Evolutionary conservation across 768 basidiomycete genomes (phyloP).

Genomic region (Trametes punicea): DNA sequence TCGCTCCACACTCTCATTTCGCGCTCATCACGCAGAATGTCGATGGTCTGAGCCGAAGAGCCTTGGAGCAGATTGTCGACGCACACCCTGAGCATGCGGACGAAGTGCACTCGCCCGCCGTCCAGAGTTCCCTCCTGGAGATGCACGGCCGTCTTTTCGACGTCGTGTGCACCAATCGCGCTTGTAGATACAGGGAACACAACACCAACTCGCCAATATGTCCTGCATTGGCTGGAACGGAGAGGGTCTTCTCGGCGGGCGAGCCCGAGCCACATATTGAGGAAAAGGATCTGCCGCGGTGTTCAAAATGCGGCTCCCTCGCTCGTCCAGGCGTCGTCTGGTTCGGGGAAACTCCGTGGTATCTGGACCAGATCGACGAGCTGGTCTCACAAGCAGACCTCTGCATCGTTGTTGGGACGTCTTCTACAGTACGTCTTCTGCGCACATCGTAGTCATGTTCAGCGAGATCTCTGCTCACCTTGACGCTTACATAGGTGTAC

Average conservation of each 20-base stretch:
- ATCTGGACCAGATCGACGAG: constrained; percentile 29
- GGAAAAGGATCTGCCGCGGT: constrained; percentile 29
- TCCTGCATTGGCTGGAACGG: constrained; percentile 22
- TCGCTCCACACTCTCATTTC: constrained; percentile 44
- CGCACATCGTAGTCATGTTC: background rate
- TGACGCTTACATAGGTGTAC: too few species aligned
- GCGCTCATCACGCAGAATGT: constrained; percentile 60
- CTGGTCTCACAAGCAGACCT: constrained; percentile 32
- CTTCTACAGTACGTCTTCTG: constrained; percentile 32
- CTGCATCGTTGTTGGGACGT: constrained; percentile 39
- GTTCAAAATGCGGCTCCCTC: constrained; percentile 31
- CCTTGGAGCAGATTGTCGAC: constrained; percentile 31
- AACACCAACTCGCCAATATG: constrained; percentile 29
- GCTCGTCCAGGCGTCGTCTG: constrained; percentile 41
- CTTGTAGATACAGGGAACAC: constrained; percentile 40
- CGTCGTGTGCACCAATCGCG: constrained; percentile 42
- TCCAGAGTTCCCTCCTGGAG: constrained; percentile 36
- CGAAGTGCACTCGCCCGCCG: constrained; percentile 1
- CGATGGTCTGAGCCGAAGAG: constrained; percentile 48
- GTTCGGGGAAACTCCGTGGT: constrained; percentile 36
- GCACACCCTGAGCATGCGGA: background rate
- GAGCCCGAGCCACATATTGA: constrained; percentile 32
- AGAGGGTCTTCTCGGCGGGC: constrained; percentile 28
- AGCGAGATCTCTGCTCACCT: background rate
- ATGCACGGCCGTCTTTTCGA: constrained; percentile 65